Base-by-base conservation (phyloP, 2,329 filamentous ascomycete genomes). In the Aureobasidium musti region DNA sequence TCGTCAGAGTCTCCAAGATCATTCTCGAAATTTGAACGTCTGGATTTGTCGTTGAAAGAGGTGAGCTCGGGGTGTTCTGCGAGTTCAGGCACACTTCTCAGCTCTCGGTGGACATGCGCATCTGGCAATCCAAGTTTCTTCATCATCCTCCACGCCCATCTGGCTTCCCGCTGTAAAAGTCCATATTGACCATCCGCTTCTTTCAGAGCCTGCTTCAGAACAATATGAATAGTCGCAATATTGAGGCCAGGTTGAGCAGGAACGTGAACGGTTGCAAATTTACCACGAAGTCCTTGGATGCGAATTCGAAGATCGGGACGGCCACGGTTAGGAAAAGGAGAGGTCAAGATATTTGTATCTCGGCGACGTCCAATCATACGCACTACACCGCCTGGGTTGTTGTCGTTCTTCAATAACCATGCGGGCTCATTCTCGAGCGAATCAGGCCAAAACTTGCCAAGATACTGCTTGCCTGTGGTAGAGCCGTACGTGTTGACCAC, bases 401-500 rank as follows among this genome's bases (percentile, higher is more conserved):
- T 13, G 13, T 37, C 11, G 2, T 6, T 39, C 11, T 5, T 47
- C 23, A 33, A 45, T 2, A 19, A 4, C 8, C 19, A 19, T 1
- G 23, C 26, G 10, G 35, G 30, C 30, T 21, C 21, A 5, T 53
- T 14, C 11, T 47, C n/a, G 11, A 65, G 33, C 13, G 68, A 68
- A 19, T 63, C 41, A 63, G 80, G 83, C 80, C 84, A 87, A 66
- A 77, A 74, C 41, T 73, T 74, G 11, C 81, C 73, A 66, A 84
- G 82, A 39, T 87, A 70, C 4, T 71, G 74, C 66, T 77, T 80
- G 67, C 83, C 87, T 39, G 77, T 77, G 11, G 69, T 65, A 66
- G 80, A 82, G 64, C 82, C 83, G 54, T 82, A 79, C 0, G 77
- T 77, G 33, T 82, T 79, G 2, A 84, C 81, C 10, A 87, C 77